Conservation (phyloP, 208 protist genomes). For the Porcisia deanei region DNA sequence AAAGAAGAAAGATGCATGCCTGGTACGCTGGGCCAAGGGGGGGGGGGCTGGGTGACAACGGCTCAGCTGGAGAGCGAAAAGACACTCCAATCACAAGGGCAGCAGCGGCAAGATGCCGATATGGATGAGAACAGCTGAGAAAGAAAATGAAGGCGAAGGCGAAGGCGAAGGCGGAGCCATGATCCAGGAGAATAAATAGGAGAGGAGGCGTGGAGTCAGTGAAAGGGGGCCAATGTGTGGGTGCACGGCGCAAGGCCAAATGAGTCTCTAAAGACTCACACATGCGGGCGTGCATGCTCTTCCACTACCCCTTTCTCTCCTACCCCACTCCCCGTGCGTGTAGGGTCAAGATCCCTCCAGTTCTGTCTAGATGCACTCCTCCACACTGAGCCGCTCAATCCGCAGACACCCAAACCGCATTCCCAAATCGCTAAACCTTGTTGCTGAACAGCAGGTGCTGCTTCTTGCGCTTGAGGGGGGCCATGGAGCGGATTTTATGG, state of each 20-base stretch:
- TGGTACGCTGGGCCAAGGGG: background rate
- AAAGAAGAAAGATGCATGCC: background rate
- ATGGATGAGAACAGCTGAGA: too few relatives aligned
- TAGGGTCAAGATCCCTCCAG: background rate
- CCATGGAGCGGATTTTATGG: slow-evolving; percentile 76
- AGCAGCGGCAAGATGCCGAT: background rate
- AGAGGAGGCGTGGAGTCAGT: too few relatives aligned
- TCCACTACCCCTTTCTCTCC: background rate
- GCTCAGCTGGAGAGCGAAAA: background rate
- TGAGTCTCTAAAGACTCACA: too few relatives aligned
- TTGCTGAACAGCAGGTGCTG: slow-evolving; percentile 92
- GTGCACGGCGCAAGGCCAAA: too few relatives aligned
- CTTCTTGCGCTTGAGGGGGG: slow-evolving; percentile 85
- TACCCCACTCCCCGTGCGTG: background rate
- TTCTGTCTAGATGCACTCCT: background rate
- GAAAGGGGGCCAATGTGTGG: too few relatives aligned
- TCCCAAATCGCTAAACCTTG: slow-evolving; percentile 41
- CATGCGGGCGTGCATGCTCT: too few relatives aligned
- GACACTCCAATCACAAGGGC: background rate
- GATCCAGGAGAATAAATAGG: too few relatives aligned
- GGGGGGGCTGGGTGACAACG: background rate
- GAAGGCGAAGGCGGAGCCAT: too few relatives aligned
- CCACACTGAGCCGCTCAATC: too few relatives aligned
- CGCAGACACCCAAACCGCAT: background rate
- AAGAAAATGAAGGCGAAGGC: background rate